Evolutionary conservation across 2,329 filamentous ascomycete species (phyloP).

Genomic region (Thelonectria rubi): DNA sequence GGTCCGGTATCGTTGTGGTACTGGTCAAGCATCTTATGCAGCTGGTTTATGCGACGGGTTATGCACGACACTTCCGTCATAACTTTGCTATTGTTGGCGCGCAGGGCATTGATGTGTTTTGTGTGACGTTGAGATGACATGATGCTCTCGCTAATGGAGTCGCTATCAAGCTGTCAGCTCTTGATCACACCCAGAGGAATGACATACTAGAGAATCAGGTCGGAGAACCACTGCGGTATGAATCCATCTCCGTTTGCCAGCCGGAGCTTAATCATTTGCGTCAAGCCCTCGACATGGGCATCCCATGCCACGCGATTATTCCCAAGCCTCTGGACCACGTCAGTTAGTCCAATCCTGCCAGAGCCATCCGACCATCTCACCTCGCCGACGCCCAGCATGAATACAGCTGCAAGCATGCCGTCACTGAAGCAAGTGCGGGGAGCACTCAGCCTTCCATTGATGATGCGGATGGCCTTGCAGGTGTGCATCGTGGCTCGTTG

Average conservation of each 20-base stretch:
- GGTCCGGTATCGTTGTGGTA: background rate
- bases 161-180: background rate
- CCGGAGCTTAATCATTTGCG: slow-evolving; percentile 27
- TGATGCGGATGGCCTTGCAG: slow-evolving; percentile 25
- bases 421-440: slow-evolving; percentile 22
- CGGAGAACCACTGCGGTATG: slow-evolving; percentile 27
- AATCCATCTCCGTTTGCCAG: slow-evolving; percentile 2
- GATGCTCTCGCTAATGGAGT: slow-evolving; percentile 29
- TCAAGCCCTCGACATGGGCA: slow-evolving; percentile 29
- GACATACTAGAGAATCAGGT: slow-evolving; percentile 25
- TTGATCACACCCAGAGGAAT: no score
- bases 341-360: rapidly evolving
- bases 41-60: background rate
- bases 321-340: slow-evolving; percentile 26
- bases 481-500: slow-evolving; percentile 6
- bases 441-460: slow-evolving; percentile 26
- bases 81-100: slow-evolving; percentile 5
- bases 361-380: background rate
- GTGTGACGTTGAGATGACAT: slow-evolving; percentile 7
- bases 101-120: slow-evolving; percentile 29
- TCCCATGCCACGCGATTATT: slow-evolving; percentile 21
- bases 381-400: slow-evolving; percentile 32
- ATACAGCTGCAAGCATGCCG: slow-evolving; percentile 34
- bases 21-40: slow-evolving; percentile 6
- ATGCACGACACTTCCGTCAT: slow-evolving; percentile 12